Conservation (phyloP, 306 rosid genomes). For the Cucumis sativus region Cucumber_9930_V3 NC_026656.2:251001-251500, state of each 20-base stretch:
- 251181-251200: constrained; percentile 50
- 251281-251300: neutral
- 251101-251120: constrained; percentile 91
- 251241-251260: constrained; percentile 41
- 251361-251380: constrained; percentile 62
- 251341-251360: constrained; percentile 89
- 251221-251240: constrained; percentile 87
- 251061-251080: constrained; percentile 76
- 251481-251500: neutral
- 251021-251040: constrained; percentile 13
- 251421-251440: constrained; percentile 23
- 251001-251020: constrained; percentile 1
- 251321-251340: constrained; percentile 40
- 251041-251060: constrained; percentile 66
- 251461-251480: neutral
- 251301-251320: neutral
- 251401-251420: constrained; percentile 94
- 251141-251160: constrained; percentile 51
- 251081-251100: constrained; percentile 89
- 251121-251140: constrained; percentile 71
- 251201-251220: constrained; percentile 51
- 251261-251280: neutral
- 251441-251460: neutral
- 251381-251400: constrained; percentile 91
- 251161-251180: constrained; percentile 54